Base-by-base conservation (phyloP, 2,329 filamentous ascomycete genomes). In the Fusarium scirpi region DNA sequence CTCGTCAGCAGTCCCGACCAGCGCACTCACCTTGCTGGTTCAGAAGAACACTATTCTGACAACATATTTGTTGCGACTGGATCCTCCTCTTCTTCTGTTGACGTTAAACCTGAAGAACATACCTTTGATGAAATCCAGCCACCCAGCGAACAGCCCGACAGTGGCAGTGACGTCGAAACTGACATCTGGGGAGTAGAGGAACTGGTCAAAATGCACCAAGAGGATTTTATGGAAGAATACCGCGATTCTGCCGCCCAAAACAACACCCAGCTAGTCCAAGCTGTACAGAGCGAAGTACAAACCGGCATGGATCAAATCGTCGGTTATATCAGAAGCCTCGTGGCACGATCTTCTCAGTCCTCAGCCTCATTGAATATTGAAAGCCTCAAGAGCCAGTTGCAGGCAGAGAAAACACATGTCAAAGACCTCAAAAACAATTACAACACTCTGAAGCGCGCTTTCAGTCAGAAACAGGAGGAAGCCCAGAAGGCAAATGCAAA, bases 371-470 rank as follows among this genome's bases (percentile, higher is more conserved):
- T 3, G 2, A n/a, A 38, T 3, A 3, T 29, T 5, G 8, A 24
- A 6, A 10, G 13, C 2, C 47, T 60, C 10, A 29, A 4, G 3
- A 8, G 2, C 4, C 15, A 53, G 22, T 10, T 53, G 3, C 13
- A n/a, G 5, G 2, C 0, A 0, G 41, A 63, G n/a, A 32, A 22
- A 2, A 6, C 0, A 2, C n/a, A n/a, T 13, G 3, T 0, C 16
- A 7, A 53, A 30, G 34, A 38, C 1, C 41, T 67, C 25, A 3
- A 5, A 2, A 10, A 1, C 9, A 8, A 41, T 0, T 43, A 54
- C 3, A 15, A 38, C 0, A 5, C 18, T 15, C 5, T 4, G 4
- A 1, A 9, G 2, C 0, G 16, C 15, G 16, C 8, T 16, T 2
- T 9, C 8, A 32, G 2, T 1, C 30, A 5, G 30, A 15, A 34